A percentile compares a stretch with the other conserved stretches of the same genome.
These are phyloP conservation scores for Kokia cookei DNA, from an alignment of 441 rosid species.

Conservation along the genomic window DNA sequence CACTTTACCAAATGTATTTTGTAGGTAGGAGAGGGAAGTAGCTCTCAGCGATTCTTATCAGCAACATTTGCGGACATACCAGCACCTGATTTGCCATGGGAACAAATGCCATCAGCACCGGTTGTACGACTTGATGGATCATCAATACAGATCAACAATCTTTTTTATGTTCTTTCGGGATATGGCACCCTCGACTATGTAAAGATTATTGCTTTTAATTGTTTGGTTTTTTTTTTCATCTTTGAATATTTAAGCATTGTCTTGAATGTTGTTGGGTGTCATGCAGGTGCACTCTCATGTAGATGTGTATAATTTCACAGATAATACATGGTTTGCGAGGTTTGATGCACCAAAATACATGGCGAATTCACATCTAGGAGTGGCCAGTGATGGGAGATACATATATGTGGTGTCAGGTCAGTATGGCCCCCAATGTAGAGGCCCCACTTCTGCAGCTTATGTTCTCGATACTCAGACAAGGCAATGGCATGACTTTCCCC, in stretches of 20 bases:
- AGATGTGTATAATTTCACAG: constrained; percentile 67
- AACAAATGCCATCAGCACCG: constrained; percentile 70
- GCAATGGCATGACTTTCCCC: constrained; percentile 53
- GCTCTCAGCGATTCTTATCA: constrained; percentile 29
- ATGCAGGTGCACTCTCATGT: constrained; percentile 79
- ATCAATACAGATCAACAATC: constrained; percentile 60
- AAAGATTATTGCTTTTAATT: constrained; percentile 6
- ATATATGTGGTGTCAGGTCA: constrained; percentile 78
- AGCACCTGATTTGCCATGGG: constrained; percentile 71
- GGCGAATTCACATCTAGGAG: constrained; percentile 86
- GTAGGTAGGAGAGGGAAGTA: constrained; percentile 25
- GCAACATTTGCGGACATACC: constrained; percentile 77
- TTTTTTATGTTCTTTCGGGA: constrained; percentile 65
- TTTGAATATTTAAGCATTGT: neutral
- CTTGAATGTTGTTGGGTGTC: neutral
- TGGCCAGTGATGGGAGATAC: constrained; percentile 70
- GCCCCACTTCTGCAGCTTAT: constrained; percentile 50
- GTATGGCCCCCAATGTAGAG: constrained; percentile 78
- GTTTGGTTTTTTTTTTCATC: neutral
- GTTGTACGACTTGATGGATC: constrained; percentile 90
- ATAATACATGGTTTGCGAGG: constrained; percentile 60
- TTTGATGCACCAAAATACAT: constrained; percentile 66
- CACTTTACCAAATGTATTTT: neutral
- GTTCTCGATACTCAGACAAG: constrained; percentile 59
- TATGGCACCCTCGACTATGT: constrained; percentile 63